phyloP scores from a whole-genome alignment of 2,329 filamentous ascomycete species.

The Graphilbum ipis-grandicollis region DNA sequence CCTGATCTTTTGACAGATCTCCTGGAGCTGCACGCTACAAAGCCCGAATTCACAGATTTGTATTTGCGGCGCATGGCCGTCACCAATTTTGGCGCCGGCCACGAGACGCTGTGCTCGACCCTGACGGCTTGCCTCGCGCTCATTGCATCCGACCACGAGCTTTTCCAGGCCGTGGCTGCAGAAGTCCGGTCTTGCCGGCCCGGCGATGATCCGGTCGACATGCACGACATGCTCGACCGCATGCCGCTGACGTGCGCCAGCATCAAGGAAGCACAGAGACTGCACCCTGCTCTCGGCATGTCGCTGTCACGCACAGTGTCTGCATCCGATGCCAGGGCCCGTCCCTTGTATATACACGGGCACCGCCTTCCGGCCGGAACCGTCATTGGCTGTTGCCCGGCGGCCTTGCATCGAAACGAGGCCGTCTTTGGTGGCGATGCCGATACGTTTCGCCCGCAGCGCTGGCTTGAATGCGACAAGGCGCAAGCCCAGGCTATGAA shows the following conservation, averaged over 20 bases:
- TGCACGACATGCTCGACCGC: neutral
- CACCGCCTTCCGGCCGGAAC: slow-evolving; percentile 24
- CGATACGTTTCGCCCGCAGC: slow-evolving; percentile 23
- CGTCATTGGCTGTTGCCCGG: slow-evolving; percentile 32
- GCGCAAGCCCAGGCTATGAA: slow-evolving; percentile 22
- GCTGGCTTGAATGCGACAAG: slow-evolving; percentile 24
- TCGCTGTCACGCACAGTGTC: slow-evolving; percentile 29
- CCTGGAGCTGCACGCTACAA: slow-evolving; percentile 25
- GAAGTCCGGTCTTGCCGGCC: slow-evolving; percentile 12
- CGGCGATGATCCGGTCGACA: neutral
- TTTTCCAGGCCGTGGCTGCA: slow-evolving; percentile 15
- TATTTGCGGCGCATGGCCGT: slow-evolving; percentile 34
- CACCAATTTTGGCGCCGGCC: slow-evolving; percentile 37
- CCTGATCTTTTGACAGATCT: slow-evolving; percentile 28
- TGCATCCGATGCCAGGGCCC: slow-evolving; percentile 4
- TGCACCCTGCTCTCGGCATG: slow-evolving; percentile 34
- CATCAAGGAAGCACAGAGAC: slow-evolving; percentile 31
- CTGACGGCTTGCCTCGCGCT: slow-evolving; percentile 30
- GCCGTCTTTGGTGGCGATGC: slow-evolving; percentile 31
- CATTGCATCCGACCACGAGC: slow-evolving; percentile 21
- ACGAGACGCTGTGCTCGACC: slow-evolving; percentile 36
- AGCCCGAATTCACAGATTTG: slow-evolving; percentile 25
- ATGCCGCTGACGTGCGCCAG: slow-evolving; percentile 24
- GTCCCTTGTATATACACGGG: slow-evolving; percentile 19
- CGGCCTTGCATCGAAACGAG: slow-evolving; percentile 29